Base-by-base conservation (phyloP, 345 rosid genomes). In the Rhodomyrtus tomentosa region DNA sequence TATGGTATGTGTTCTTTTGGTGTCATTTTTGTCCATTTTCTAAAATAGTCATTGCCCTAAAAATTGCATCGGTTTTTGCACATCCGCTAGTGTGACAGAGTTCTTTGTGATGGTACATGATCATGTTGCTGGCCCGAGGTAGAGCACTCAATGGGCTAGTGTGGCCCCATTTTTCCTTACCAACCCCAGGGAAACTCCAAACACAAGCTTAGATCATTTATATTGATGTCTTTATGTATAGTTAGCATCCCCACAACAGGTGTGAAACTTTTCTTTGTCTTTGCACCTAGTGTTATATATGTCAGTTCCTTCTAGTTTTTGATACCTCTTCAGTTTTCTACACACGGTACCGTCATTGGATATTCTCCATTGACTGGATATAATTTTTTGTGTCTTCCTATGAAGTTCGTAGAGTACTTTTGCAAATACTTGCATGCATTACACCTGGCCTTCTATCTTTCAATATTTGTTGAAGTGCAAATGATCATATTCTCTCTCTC, bases 1-100 rank as follows among this genome's bases (percentile, higher is more conserved):
- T 82, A 89, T 93, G 98, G 99, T 97, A 85, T 24, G 27, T 50
- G 50, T 81, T 87, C 55, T 45, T 87, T 89, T 68, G 73, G 50
- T 85, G 50, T 56, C 42, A 82, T 32, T 49, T 32, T 15, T 15
- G 48, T 42, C 50, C 40, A 24, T 81, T 55, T 59, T 9, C 7
- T 20, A 80, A 7, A 50, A 22, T 74, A 74, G 29, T 81, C 45
- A 32, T 16, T 68, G 45, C 21, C 6, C 45, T 68, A 68, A 68
- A 68, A 68, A 16, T 68, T 68, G 45, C 21, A 32, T 8, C 20
- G 45, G 76, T 38, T 4, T 45, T 68, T 68, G 45, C 18, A 68
- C 76, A 68, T 18, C 42, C 0, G 13, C 76, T 32, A 32, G 22
- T 32, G 76, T 9, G 45, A 4, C 76, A 68, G 29, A 59, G 7